Evolutionary conservation across 805 yeast species (phyloP).

Genomic region (Torulaspora microellipsoides): DNA sequence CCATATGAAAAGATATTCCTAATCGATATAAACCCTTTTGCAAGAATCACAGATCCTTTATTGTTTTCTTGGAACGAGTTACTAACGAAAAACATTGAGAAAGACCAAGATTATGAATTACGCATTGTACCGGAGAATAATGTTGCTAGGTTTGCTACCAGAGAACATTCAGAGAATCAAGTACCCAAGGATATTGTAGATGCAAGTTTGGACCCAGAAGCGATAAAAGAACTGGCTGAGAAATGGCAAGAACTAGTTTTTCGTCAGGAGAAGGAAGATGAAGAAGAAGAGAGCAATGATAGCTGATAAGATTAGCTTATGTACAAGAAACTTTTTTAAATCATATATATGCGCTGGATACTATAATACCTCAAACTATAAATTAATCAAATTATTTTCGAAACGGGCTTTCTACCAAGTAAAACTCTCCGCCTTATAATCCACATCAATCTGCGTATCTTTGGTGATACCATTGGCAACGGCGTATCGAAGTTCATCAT

Average conservation of each 20-base stretch:
- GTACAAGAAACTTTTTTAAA: too few species aligned
- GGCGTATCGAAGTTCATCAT: conserved; percentile 49
- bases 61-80: conserved; percentile 85
- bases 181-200: conserved; percentile 90
- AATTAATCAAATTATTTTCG: too few species aligned
- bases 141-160: conserved; percentile 68
- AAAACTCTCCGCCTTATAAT: conserved; percentile 34
- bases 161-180: conserved; percentile 83
- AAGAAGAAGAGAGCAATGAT: neutral
- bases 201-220: conserved; percentile 64
- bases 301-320: neutral
- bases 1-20: conserved; percentile 63
- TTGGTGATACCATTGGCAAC: conserved; percentile 39
- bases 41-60: conserved; percentile 70
- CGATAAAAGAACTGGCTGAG: conserved; percentile 64
- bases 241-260: conserved; percentile 48
- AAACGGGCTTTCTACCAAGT: conserved; percentile 21
- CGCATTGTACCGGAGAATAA: conserved; percentile 67
- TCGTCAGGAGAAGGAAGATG: conserved; percentile 23
- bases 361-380: too few species aligned
- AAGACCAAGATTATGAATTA: conserved; percentile 43
- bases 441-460: conserved; percentile 27
- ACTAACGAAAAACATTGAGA: conserved; percentile 20
- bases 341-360: too few species aligned
- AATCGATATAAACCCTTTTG: conserved; percentile 84